Percentiles rank a stretch among this genome's conserved stretches.
These are phyloP conservation scores for Mollisia scopiformis DNA, from an alignment of 2,329 filamentous ascomycete species.

Conservation along the genomic window DNA sequence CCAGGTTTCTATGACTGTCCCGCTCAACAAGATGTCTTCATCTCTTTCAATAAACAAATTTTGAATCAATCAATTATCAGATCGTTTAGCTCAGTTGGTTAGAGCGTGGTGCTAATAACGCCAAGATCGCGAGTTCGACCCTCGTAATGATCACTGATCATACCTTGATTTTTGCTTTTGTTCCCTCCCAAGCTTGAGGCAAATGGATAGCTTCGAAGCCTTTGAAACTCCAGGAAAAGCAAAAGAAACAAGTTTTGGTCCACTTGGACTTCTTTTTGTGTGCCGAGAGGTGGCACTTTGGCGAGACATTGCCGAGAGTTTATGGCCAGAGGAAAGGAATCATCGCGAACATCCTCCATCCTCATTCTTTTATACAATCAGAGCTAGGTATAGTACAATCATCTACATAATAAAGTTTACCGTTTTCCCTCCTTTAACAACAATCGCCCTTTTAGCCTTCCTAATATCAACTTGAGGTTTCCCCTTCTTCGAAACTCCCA, in stretches of 20 bases:
- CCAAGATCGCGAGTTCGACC: conserved; percentile 6
- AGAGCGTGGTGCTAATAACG: conserved; percentile 7
- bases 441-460: conserved; percentile 64
- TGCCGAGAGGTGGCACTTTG: neutral
- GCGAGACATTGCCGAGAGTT: neutral
- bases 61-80: neutral
- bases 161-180: neutral
- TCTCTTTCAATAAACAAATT: neutral
- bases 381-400: conserved; percentile 9
- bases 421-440: conserved; percentile 67
- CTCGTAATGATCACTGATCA: neutral
- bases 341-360: neutral
- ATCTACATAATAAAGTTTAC: conserved; percentile 70
- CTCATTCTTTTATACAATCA: neutral
- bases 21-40: neutral
- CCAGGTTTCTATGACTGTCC: neutral
- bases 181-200: too few species aligned
- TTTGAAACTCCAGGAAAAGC: neutral
- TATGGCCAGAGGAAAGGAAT: neutral
- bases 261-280: neutral
- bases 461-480: conserved; percentile 42
- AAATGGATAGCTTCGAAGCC: too few species aligned
- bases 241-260: neutral
- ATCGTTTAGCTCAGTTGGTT: conserved; percentile 6
- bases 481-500: conserved; percentile 44